Conservation (phyloP, 148 eudicot species). For the Rhododendron simsii region DNA sequence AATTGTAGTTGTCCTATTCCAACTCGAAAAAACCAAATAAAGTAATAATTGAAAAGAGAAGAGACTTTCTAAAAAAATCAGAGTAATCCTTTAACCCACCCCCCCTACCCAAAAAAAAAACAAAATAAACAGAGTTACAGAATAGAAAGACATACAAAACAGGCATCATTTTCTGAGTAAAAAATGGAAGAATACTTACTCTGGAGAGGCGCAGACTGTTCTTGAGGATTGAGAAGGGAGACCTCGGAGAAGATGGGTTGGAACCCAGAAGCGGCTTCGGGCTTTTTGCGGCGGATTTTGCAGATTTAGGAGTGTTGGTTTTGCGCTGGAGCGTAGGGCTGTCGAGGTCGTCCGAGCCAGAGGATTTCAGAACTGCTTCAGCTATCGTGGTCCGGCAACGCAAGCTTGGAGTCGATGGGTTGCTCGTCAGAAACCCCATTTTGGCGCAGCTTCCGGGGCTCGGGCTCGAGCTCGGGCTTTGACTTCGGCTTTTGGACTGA, state of each 20-base stretch:
- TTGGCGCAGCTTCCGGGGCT: slow-evolving; percentile 32
- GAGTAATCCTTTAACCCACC: too few relatives aligned
- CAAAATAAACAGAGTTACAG: not conserved
- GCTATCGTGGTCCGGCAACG: slow-evolving; percentile 26
- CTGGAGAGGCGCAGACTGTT: slow-evolving; percentile 62
- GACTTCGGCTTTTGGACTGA: not conserved
- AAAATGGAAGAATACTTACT: slow-evolving; percentile 26
- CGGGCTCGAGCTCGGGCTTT: slow-evolving; percentile 17
- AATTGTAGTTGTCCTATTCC: not conserved
- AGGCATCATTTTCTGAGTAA: not conserved
- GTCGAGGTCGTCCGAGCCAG: slow-evolving; percentile 10
- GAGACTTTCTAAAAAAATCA: not conserved
- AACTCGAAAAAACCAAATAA: not conserved
- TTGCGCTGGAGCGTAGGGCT: slow-evolving; percentile 40
- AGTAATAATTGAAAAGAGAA: not conserved
- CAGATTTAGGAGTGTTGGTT: slow-evolving; percentile 18
- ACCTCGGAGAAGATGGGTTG: slow-evolving; percentile 72
- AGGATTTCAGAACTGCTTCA: not conserved
- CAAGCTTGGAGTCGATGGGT: slow-evolving; percentile 57
- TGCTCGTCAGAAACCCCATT: slow-evolving; percentile 44
- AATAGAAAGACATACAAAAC: not conserved
- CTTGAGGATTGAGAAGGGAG: slow-evolving; percentile 72
- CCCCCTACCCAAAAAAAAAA: too few relatives aligned
- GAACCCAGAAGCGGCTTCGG: not conserved
- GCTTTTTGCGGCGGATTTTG: not conserved